Base-by-base conservation (phyloP, 2,329 filamentous ascomycete genomes). In the Arthrocladium fulminans region DNA sequence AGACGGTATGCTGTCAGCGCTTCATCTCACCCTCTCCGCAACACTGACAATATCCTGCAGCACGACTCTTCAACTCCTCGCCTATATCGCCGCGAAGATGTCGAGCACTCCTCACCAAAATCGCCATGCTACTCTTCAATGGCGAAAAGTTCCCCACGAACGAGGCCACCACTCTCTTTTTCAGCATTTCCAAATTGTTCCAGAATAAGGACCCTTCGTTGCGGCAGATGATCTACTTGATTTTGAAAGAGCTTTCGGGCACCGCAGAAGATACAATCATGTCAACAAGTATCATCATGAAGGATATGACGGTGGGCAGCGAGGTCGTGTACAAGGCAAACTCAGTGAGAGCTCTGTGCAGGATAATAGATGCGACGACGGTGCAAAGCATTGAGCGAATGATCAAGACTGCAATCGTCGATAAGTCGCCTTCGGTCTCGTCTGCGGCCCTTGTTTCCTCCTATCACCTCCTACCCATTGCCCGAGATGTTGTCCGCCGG, bases 211-310 rank as follows among this genome's bases (percentile, higher is more conserved):
- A 98, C 83, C 86, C 89, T 62, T 90, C 88, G 61, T 77, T 98
- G 65, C 88, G 92, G 63, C 92, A 98, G 75, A 96, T 97, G 89
- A 90, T 98, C 45, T 94, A 97, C 73, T 77, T 97, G 58, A 83
- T 96, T 65, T 87, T 97, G 74, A 98, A 97, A 80, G 92, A 98
- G 77, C 77, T 98, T 62, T 88, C 90, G 58, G 81, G 83, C 67
- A 95, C 88, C 20, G 92, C 92, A 51, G 88, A 97, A 73, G 92
- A 98, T 76, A 94, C 96, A 56, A 98, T 98, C 67, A 97, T 98
- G 92, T 92, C 96, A 54, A 98, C 92, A 15, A 94, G 88, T 70
- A 96, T 90, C 59, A 96, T 98, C 60, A 98, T 97, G 92, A 98
- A 98, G 75, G 92, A 98, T 67, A 96, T 90, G 9, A 88, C 89